Evolutionary conservation across 768 basidiomycete species (phyloP).

Genomic region (Lactarius pseudohatsudake): DNA sequence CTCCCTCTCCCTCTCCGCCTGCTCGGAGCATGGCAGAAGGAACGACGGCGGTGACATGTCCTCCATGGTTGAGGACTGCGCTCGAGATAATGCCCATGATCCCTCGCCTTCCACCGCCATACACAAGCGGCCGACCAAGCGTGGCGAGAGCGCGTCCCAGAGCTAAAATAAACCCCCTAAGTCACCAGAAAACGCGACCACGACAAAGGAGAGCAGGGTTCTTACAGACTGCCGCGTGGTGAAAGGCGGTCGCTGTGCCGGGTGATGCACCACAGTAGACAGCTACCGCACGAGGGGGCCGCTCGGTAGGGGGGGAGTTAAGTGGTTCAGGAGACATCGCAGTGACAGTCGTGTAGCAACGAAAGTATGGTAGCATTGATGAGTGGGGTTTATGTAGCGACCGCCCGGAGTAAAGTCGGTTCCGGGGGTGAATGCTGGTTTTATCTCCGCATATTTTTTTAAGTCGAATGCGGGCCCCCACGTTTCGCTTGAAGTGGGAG

Average conservation of each 20-base stretch:
- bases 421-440: neutral
- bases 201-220: constrained; percentile 22
- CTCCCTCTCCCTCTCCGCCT: constrained; percentile 68
- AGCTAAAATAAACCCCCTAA: constrained; percentile 41
- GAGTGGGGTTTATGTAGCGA: neutral
- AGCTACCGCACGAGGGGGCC: constrained; percentile 47
- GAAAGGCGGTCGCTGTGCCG: constrained; percentile 61
- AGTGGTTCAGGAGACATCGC: neutral
- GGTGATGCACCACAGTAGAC: constrained; percentile 83
- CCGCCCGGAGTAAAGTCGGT: neutral
- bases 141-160: constrained; percentile 70
- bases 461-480: no score
- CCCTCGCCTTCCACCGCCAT: constrained; percentile 82
- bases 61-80: constrained; percentile 62
- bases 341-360: neutral
- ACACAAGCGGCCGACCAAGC: constrained; percentile 65
- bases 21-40: constrained; percentile 72
- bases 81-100: constrained; percentile 84
- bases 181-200: neutral
- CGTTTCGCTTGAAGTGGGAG: neutral
- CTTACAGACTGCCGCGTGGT: constrained; percentile 70
- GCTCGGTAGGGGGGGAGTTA: neutral
- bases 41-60: constrained; percentile 73
- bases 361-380: neutral
- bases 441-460: no score